These are phyloP conservation scores for Carex myosuroides DNA, from an alignment of 176 grass and related monocot species.

Conservation along the genomic window DNA sequence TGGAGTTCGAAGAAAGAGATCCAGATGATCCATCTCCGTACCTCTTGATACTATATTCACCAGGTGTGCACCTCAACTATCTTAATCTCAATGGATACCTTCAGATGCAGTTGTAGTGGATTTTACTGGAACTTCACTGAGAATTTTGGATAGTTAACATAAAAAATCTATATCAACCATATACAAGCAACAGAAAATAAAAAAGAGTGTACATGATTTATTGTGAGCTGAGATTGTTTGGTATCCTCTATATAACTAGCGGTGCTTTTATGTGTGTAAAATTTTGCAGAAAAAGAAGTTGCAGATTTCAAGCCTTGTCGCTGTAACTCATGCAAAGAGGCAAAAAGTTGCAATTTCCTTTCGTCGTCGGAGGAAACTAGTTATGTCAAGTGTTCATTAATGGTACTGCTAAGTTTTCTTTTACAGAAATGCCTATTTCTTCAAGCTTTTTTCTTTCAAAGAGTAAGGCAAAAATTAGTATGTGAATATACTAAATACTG, in stretches of 20 bases:
- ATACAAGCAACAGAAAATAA: background rate
- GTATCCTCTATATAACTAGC: background rate
- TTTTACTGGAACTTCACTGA: background rate
- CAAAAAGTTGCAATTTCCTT: conserved; percentile 38
- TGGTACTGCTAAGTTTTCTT: conserved; percentile 39
- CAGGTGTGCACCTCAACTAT: conserved; percentile 36
- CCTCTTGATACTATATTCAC: conserved; percentile 62
- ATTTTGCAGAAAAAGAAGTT: conserved; percentile 8
- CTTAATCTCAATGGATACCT: background rate
- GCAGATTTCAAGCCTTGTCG: background rate
- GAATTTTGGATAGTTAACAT: background rate
- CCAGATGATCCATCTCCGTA: conserved; percentile 74
- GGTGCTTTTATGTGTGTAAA: background rate
- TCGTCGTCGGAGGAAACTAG: conserved; percentile 39
- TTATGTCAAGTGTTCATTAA: conserved; percentile 72
- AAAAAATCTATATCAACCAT: background rate
- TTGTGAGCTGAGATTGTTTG: background rate
- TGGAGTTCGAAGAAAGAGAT: conserved; percentile 71
- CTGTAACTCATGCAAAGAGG: conserved; percentile 38
- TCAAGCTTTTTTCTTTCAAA: background rate
- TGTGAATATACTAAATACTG: background rate
- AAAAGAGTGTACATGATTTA: background rate
- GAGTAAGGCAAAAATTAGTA: background rate
- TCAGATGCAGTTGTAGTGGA: background rate
- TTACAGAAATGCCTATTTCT: background rate